phyloP scores from a whole-genome alignment of 148 eudicot genomes.

The Tetragonia tetragonoides region DNA sequence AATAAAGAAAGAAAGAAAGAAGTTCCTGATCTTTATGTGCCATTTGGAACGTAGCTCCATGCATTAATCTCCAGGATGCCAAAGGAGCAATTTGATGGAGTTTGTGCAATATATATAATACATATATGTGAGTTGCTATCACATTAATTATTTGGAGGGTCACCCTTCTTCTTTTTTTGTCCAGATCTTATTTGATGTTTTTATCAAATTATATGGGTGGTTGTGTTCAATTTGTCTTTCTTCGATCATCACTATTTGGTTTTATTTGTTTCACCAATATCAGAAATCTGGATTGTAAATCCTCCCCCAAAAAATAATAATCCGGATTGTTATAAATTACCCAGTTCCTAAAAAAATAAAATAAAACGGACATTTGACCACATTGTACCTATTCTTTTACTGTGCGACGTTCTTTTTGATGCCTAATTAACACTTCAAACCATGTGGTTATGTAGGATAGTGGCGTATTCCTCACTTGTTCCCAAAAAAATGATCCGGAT shows the following conservation, averaged over 20 bases:
- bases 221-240: constrained; percentile 14
- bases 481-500: no score
- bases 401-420: no score
- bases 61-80: neutral
- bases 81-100: neutral
- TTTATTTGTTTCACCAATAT: neutral
- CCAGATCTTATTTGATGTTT: neutral
- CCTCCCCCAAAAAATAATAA: no score
- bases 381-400: no score
- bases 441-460: no score
- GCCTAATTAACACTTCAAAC: no score
- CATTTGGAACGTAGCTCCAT: neutral
- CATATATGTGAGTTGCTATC: neutral
- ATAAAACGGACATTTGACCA: no score
- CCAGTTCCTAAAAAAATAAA: no score
- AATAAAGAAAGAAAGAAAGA: no score
- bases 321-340: no score
- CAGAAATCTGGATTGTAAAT: neutral
- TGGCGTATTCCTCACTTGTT: no score
- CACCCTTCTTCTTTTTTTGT: neutral
- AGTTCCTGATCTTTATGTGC: no score
- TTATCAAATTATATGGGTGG: neutral
- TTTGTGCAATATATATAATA: neutral
- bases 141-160: neutral
- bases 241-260: neutral